A percentile compares a stretch with the other conserved stretches of the same genome.
phyloP scores from a whole-genome alignment of 306 rosid genomes.

The Acacia confusa region DNA sequence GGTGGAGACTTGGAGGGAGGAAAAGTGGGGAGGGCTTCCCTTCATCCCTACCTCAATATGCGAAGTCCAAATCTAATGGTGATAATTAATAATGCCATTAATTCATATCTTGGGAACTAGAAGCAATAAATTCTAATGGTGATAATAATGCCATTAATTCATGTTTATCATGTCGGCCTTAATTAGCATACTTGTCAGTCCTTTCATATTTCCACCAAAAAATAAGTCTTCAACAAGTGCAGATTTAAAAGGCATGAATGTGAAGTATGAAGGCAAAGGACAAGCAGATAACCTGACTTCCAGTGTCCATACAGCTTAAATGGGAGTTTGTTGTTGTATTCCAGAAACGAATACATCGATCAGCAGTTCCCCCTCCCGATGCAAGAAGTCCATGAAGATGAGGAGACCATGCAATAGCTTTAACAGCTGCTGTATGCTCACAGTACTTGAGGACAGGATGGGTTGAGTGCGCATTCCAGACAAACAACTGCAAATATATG shows the following conservation, averaged over 20 bases:
- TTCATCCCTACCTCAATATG: not conserved
- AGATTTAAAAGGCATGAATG: conserved; percentile 2
- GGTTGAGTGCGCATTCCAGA: conserved; percentile 89
- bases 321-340: conserved; percentile 85
- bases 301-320: conserved; percentile 86
- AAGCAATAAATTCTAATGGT: not conserved
- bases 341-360: conserved; percentile 91
- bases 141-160: conserved; percentile 1
- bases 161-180: too few relatives aligned
- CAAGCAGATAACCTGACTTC: conserved; percentile 72
- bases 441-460: conserved; percentile 80
- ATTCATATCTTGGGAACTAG: not conserved
- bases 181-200: not conserved
- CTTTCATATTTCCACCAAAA: not conserved
- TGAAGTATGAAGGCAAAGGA: not conserved
- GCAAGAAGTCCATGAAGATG: conserved; percentile 95
- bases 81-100: not conserved
- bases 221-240: conserved; percentile 23
- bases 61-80: not conserved
- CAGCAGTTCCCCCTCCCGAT: conserved; percentile 96
- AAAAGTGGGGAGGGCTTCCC: not conserved
- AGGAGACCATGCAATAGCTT: conserved; percentile 98
- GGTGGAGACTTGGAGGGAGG: not conserved
- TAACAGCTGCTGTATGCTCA: conserved; percentile 93
- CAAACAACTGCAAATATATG: conserved; percentile 59